A percentile compares a stretch with the other conserved stretches of the same genome.
Evolutionary conservation across 768 basidiomycete species (phyloP).

Genomic region (Albatrellus ellisii): DNA sequence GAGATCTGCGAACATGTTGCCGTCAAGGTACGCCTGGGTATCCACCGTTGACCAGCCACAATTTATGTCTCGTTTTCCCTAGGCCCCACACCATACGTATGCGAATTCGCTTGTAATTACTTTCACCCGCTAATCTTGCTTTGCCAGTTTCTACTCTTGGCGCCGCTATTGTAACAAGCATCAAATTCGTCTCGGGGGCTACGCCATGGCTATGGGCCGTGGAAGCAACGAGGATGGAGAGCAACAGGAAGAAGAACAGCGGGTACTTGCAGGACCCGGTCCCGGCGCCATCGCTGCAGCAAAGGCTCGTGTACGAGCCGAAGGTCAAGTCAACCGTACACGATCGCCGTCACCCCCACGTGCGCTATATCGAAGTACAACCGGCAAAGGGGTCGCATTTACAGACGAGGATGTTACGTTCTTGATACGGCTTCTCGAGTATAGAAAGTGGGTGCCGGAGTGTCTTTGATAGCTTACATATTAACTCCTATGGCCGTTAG

Average conservation of each 20-base stretch:
- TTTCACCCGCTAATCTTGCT: conserved; percentile 3
- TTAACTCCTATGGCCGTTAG: too few species aligned
- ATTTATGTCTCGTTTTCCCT: conserved; percentile 2
- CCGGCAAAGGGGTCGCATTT: conserved; percentile 84
- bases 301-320: conserved; percentile 26
- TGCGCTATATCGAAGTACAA: conserved; percentile 71
- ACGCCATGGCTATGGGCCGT: conserved; percentile 74
- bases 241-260: conserved; percentile 21
- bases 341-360: conserved; percentile 74
- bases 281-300: conserved; percentile 28
- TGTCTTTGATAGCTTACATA: too few species aligned
- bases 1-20: conserved; percentile 85
- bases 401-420: conserved; percentile 75
- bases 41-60: background rate
- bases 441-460: conserved; percentile 43
- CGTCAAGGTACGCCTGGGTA: conserved; percentile 40
- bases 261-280: conserved; percentile 24
- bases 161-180: conserved; percentile 88
- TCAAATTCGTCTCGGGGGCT: conserved; percentile 80
- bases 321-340: conserved; percentile 29
- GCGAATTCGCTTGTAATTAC: conserved; percentile 15
- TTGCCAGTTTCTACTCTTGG: conserved; percentile 74
- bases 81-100: conserved; percentile 87
- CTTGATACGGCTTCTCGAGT: conserved; percentile 63
- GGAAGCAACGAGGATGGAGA: conserved; percentile 38